Evolutionary conservation across 169 alveolate genomes (phyloP).

Genomic region (Theileria sp.): DNA sequence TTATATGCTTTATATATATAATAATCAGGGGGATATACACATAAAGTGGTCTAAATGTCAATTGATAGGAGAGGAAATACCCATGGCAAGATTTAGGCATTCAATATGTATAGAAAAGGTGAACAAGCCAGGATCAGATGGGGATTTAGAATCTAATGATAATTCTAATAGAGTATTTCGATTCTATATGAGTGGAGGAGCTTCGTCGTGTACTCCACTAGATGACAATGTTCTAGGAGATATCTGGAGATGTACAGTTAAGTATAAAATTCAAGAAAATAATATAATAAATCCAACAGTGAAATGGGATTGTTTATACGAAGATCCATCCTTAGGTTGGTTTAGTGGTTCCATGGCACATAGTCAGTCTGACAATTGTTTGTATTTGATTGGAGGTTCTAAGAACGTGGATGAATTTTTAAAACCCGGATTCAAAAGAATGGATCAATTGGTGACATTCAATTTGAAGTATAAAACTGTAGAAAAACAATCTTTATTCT

Average conservation of each 20-base stretch:
- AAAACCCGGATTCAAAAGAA: background rate
- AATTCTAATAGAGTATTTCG: background rate
- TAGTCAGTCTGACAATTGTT: background rate
- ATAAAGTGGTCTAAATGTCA: conserved; percentile 21
- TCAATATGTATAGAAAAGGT: conserved; percentile 13
- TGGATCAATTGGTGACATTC: background rate
- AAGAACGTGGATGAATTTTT: background rate
- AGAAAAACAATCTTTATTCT: background rate
- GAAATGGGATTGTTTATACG: conserved; percentile 5
- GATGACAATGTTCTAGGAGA: conserved; percentile 13
- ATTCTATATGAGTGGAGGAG: conserved; percentile 29
- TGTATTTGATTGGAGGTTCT: background rate
- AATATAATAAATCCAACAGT: background rate
- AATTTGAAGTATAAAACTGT: background rate
- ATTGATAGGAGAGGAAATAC: background rate
- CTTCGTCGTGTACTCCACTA: background rate
- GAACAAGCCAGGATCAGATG: background rate
- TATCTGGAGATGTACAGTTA: conserved; percentile 22
- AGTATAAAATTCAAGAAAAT: background rate
- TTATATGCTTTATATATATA: conserved; percentile 5
- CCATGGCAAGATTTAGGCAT: conserved; percentile 18
- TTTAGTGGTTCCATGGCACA: conserved; percentile 15
- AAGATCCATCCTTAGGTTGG: background rate
- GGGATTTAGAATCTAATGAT: background rate
- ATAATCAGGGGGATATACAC: background rate